phyloP scores from a whole-genome alignment of 2,329 filamentous ascomycete genomes.

The Iodosphaeria phyllophila region DNA sequence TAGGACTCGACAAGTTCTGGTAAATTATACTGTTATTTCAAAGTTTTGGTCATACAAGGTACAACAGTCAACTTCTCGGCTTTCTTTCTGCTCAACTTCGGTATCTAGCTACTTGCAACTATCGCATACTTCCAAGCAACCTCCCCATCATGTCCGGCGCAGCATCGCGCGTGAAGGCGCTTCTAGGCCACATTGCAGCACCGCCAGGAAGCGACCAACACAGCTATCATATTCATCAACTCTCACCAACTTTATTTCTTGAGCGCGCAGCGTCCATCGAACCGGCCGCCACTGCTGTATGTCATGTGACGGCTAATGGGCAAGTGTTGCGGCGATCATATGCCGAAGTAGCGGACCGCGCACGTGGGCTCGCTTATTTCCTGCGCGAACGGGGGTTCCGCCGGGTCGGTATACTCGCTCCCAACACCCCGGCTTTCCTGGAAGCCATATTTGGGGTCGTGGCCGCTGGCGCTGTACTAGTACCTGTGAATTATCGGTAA shows the following conservation, averaged over 20 bases:
- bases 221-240: slow-evolving; percentile 48
- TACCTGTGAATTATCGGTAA: slow-evolving; percentile 37
- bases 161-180: slow-evolving; percentile 37
- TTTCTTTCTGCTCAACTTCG: no score
- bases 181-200: slow-evolving; percentile 29
- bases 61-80: no score
- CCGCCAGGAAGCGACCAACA: slow-evolving; percentile 18
- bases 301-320: slow-evolving; percentile 67
- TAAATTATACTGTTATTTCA: no score
- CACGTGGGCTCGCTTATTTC: slow-evolving; percentile 76
- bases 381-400: slow-evolving; percentile 54
- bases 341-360: slow-evolving; percentile 65
- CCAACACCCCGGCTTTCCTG: slow-evolving; percentile 89
- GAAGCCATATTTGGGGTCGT: slow-evolving; percentile 79
- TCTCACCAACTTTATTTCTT: slow-evolving; percentile 77
- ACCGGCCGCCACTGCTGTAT: slow-evolving; percentile 67
- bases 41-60: no score
- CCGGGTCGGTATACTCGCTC: slow-evolving; percentile 68
- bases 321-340: slow-evolving; percentile 61
- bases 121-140: no score
- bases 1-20: no score
- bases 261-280: slow-evolving; percentile 77
- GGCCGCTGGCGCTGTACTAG: slow-evolving; percentile 61
- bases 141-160: slow-evolving; percentile 44
- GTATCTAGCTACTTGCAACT: no score